Evolutionary conservation across 306 rosid species (phyloP), one percentile per base, ranked within the genome.

Genomic region (Nissolia schottii): DNA sequence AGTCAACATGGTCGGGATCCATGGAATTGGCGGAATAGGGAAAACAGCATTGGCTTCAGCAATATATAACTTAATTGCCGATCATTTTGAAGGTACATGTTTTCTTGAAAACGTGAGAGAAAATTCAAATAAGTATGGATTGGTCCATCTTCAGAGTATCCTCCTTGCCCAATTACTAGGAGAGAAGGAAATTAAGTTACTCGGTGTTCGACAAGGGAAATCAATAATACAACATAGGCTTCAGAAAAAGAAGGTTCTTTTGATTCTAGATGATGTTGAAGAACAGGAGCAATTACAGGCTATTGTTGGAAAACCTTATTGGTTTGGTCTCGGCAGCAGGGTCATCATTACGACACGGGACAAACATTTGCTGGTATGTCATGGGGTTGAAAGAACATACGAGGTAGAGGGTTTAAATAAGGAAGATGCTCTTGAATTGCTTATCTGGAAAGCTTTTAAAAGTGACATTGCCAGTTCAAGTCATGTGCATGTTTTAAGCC

Each of bases 291-390:
- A 81, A 3, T 48, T 81, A 23, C 3, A 50, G 2, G 46, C 37
- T 6, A 22, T 64, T 18, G 64, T 4, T 4, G 82, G 82, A 59
- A 7, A 2, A 4, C 0, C 0, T 10, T 34, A 67, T 6, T 77
- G 82, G 82, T 81, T 77, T 51, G 71, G 72, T 28, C 11, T 2
- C 6, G 82, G 79, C 0, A 81, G 85, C 20, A 71, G 76, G 48
- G 46, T 71, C 37, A 71, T 81, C 6, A 58, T 81, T 22, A 80
- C 84, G 1, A 80, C 84, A 1, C 41, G 80, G 13, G 34, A 80
- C 46, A 61, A n/a, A 34, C 37, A 38, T 14, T 53, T 80, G 59
- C 59, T 80, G 9, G 18, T 13, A 6, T 2, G 2, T 9, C 77
- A 60, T 55, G 35, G 24, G 4, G 19, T 70, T 38, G 32, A 38